Evolutionary conservation across 2,329 filamentous ascomycete species (phyloP).

Genomic region (Macroventuria anomochaeta): DNA sequence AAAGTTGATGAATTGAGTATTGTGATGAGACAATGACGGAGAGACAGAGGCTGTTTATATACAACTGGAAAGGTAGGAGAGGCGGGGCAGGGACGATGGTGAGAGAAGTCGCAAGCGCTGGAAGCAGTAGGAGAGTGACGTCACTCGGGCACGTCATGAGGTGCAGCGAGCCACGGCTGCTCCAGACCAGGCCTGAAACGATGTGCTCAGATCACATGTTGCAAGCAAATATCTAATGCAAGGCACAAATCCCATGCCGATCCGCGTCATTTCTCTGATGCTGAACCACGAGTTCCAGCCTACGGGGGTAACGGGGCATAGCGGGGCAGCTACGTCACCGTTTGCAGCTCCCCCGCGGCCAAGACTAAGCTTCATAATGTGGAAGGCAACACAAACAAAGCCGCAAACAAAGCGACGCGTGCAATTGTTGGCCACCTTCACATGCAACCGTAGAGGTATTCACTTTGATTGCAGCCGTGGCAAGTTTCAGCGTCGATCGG

Average conservation of each 20-base stretch:
- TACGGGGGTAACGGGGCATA: constrained; percentile 11
- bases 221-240: constrained; percentile 18
- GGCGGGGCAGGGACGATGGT: constrained; percentile 6
- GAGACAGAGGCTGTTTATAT: constrained; percentile 25
- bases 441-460: not conserved
- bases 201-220: constrained; percentile 17
- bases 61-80: constrained; percentile 12
- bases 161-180: constrained; percentile 13
- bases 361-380: constrained; percentile 5
- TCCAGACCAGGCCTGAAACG: constrained; percentile 19
- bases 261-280: constrained; percentile 20
- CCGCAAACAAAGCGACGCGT: constrained; percentile 12
- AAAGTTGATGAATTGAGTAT: constrained; percentile 21
- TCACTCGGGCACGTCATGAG: constrained; percentile 16
- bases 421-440: constrained; percentile 5
- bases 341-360: constrained; percentile 12
- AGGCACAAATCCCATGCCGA: constrained; percentile 21
- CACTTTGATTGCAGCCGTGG: not conserved
- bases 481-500: not conserved
- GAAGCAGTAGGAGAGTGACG: constrained; percentile 13
- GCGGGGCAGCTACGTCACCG: constrained; percentile 16
- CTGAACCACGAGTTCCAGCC: constrained; percentile 12
- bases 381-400: constrained; percentile 11
- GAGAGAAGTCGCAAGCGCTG: constrained; percentile 14
- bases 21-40: constrained; percentile 23